Percentiles rank a stretch among this genome's conserved stretches.
Conservation (phyloP, 2,329 filamentous ascomycete species). For the Penicillium sp. region DNA sequence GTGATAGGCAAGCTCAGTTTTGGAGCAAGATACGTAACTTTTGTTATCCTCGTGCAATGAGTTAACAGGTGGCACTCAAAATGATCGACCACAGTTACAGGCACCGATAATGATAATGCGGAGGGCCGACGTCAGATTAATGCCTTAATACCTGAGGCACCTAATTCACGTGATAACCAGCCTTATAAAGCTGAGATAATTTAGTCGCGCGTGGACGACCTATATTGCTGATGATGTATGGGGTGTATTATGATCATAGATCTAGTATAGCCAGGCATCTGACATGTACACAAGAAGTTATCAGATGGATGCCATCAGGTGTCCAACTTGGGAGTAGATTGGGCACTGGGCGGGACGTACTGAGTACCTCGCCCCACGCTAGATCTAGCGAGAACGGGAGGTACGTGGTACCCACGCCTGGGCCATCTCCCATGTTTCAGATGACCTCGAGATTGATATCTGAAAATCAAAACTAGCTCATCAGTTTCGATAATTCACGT, state of each 20-base stretch:
- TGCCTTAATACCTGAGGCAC: constrained; percentile 8
- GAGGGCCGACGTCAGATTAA: constrained; percentile 18
- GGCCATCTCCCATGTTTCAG: not conserved
- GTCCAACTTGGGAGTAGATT: constrained; percentile 1
- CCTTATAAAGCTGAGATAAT: not conserved
- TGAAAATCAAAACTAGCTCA: not conserved
- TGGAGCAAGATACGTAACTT: not conserved
- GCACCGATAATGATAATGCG: constrained; percentile 15
- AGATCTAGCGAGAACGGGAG: constrained; percentile 3
- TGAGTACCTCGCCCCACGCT: constrained; percentile 2
- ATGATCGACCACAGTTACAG: constrained; percentile 3
- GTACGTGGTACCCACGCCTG: not conserved
- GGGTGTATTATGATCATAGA: not conserved
- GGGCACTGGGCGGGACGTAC: constrained; percentile 8
- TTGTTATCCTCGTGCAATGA: not conserved
- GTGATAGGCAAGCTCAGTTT: not conserved
- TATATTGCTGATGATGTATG: not conserved
- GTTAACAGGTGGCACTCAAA: not conserved
- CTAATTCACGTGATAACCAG: not conserved
- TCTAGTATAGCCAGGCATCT: not conserved
- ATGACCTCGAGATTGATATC: not conserved
- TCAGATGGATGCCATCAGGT: not conserved
- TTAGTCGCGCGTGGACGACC: not conserved
- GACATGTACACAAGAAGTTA: not conserved
- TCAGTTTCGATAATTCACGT: not conserved